Base-by-base conservation (phyloP, 768 basidiomycete species). In the Psilocybe azurescens region DNA sequence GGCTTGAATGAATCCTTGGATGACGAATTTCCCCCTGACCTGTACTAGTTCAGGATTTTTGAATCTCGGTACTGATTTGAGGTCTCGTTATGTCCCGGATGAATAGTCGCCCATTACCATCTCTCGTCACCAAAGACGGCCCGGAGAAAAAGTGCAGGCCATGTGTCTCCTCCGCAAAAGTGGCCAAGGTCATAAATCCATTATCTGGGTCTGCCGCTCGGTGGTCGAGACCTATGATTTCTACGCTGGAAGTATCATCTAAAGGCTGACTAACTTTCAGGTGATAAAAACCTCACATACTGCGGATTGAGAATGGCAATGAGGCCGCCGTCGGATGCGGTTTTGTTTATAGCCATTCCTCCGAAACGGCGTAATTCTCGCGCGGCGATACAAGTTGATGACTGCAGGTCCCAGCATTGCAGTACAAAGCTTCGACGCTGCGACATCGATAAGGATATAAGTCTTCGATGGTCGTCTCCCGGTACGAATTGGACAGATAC, bases 401-500 rank as follows among this genome's bases (percentile, higher is more conserved):
- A 61, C 0, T 69, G 52, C 8, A 87, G 49, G 63, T 89, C 84
- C 89, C 89, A 89, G 65, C 86, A 86, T 41, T 86, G 84, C 29
- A 89, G 58, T 24, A 72, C 72, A 30, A 77, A 65, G 33, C 50
- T 49, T 46, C 66, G 64, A 30, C 54, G 53, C 32, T 41, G 60
- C 41, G 58, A 59, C 58, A 72, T 60, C 8, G 70, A 75, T 32
- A 86, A 70, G 0, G 84, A 84, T 24, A 89, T 66, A 6, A 89
- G 68, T 73, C 80, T 83, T 5, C 78, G 75, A 36, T 73, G 73
- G 3, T 72, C 74, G n/a, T 74, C 65, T 0, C 73, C 77, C 0
- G 83, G 82, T 0, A 88, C 63, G 65, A 88, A 84, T 47, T 81
- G 72, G 16, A 87, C 70, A 18, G 78, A 78, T 3, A 83, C 69